Evolutionary conservation across 306 rosid genomes (phyloP).

Genomic region (Malus orientalis): DNA sequence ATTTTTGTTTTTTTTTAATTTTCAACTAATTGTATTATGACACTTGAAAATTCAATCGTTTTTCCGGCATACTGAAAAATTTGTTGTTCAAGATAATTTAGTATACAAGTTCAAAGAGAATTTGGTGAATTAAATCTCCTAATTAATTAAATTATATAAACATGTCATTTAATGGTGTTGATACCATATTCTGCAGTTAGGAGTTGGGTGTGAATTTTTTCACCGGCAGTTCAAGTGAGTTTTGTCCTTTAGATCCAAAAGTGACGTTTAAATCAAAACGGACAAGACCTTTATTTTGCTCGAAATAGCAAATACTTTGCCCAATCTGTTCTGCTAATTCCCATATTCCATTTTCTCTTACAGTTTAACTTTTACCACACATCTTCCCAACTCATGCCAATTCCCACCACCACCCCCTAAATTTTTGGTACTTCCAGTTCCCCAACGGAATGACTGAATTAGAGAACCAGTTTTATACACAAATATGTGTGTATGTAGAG

Average conservation of each 20-base stretch:
- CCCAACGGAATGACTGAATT: not conserved
- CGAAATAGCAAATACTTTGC: constrained; percentile 24
- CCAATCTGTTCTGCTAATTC: constrained; percentile 24
- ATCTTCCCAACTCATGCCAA: constrained; percentile 27
- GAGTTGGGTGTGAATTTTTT: not conserved
- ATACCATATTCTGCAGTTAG: not conserved
- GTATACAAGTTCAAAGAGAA: too few relatives aligned
- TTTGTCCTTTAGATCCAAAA: constrained; percentile 33
- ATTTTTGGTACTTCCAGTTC: constrained; percentile 4
- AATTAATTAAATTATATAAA: too few relatives aligned
- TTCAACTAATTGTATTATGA: too few relatives aligned
- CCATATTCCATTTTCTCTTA: too few relatives aligned
- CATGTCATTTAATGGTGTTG: not conserved
- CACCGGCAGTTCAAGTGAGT: not conserved
- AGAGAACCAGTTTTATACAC: not conserved
- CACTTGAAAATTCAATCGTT: too few relatives aligned
- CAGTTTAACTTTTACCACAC: constrained; percentile 27
- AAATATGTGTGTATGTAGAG: not conserved
- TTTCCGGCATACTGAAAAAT: fast-evolving
- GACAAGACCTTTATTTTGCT: constrained; percentile 44
- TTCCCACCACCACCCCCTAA: constrained; percentile 1
- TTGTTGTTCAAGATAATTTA: too few relatives aligned
- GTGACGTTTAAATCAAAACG: constrained; percentile 10
- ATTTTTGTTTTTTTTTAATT: too few relatives aligned
- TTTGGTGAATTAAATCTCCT: not conserved